Base-by-base conservation (phyloP, 2,329 filamentous ascomycete genomes). In the Thielaviopsis cerberus region DNA sequence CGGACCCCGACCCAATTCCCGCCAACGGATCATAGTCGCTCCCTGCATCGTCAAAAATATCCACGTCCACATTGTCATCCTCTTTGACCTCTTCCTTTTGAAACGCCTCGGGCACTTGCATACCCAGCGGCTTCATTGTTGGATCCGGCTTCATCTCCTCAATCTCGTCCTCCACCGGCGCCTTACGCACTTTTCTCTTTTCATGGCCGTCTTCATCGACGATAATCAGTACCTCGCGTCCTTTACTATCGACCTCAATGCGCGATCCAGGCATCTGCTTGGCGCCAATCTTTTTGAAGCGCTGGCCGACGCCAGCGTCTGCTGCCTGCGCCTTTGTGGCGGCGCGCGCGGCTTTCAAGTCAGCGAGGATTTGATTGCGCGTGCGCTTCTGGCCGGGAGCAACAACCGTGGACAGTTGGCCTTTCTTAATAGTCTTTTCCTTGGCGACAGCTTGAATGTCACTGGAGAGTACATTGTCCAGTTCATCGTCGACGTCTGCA, bases 1-100 rank as follows among this genome's bases (percentile, higher is more conserved):
- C 74, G 3, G 60, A 60, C 17, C 55, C 56, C 27, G 68, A 67
- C 15, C 69, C 74, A 63, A 85, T 69, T 5, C 74, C 82, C 2
- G 80, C 82, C 50, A 86, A 68, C 1, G 82, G 82, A 65, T 86
- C 76, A 65, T 86, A 86, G 64, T 85, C 82, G 59, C 81, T 80
- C 2, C 77, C 82, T 0, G 73, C 80, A 57, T 78, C 80, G 45
- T 80, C 81, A 62, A 86, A 86, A 7, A 86, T 86, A 63, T 84
- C 74, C 24, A 80, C 67, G 56, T 85, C 75, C 59, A 79, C 73
- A 41, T 79, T 73, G 22, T 79, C 74, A 60, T 77, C 71, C 10
- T 75, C 68, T 59, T 69, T 67, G 6, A 69, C 68, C 37, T 73
- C 72, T 51, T 74, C 69, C 58, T 75, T 76, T 55, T 67, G 69